Base-by-base conservation (phyloP, 2,329 filamentous ascomycete genomes). In the Colletotrichum tofieldiae region DNA sequence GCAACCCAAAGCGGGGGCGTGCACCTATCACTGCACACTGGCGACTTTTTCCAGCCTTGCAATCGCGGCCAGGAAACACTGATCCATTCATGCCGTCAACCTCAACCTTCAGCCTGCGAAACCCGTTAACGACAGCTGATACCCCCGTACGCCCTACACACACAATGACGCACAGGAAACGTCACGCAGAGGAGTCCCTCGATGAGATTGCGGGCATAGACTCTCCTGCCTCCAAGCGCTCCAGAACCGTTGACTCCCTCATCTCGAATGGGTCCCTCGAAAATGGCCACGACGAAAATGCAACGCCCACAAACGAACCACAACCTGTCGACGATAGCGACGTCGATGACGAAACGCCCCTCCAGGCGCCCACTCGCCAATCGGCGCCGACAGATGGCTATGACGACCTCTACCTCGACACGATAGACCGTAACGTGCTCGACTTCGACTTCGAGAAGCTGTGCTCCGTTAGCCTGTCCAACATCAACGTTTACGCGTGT, bases 381-480 rank as follows among this genome's bases (percentile, higher is more conserved):
- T 86, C 87, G 61, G 94, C 93, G 55, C 95, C 96, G 20, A 90
- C 93, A 43, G 93, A 93, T 80, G 96, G 96, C 74, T 99, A 98
- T 85, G 92, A 93, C 78, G 96, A 99, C 81, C 91, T 99, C 37
- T 99, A 99, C 82, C 93, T 99, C 77, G 96, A 99, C 85, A 98
- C 96, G 16, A 97, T 99, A 83, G 92, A 98, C 82, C 94, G 96
- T 78, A 91, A 92, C 79, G 92, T 98, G 58, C 91, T 98, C 68
- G 96, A 99, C 83, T 98, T 98, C 81, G 96, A 99, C 83, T 99
- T 99, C 81, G 96, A 99, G 81, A 99, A 99, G 86, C 90, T 98
- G 16, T 99, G 96, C 84, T 98, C 96, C 32, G 89, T 99, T 76
- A 97, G 94, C 43, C 89, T 99, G 9, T 98, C 95, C 60, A 98